These are phyloP conservation scores for Skeletonema menzelii DNA, from an alignment of 108 stramenopile species.

Conservation along the genomic window DNA sequence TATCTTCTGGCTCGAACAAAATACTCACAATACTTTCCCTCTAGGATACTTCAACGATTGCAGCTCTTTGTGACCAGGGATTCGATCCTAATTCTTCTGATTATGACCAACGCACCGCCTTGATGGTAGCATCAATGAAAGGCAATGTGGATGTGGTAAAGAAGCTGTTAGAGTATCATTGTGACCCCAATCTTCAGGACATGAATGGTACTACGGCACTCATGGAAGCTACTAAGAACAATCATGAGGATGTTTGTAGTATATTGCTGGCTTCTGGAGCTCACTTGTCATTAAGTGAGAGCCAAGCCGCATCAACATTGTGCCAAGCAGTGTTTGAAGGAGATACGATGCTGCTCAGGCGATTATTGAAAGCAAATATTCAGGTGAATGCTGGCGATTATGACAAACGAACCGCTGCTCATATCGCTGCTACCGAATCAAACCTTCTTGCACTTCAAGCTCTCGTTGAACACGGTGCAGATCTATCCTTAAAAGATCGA, in stretches of 20 bases:
- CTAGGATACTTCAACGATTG: slow-evolving; percentile 16
- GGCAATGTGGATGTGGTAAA: slow-evolving; percentile 32
- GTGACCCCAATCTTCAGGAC: slow-evolving; percentile 28
- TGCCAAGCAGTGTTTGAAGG: slow-evolving; percentile 65
- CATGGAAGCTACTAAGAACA: slow-evolving; percentile 39
- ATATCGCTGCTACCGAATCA: slow-evolving; percentile 64
- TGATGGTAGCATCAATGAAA: slow-evolving; percentile 49
- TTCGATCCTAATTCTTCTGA: slow-evolving; percentile 44
- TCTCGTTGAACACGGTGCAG: slow-evolving; percentile 49
- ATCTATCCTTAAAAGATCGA: slow-evolving; percentile 46
- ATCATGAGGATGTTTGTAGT: slow-evolving; percentile 46
- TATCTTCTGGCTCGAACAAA: too few relatives aligned
- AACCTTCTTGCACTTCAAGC: slow-evolving; percentile 45
- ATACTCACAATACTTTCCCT: too few relatives aligned
- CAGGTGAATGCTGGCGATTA: slow-evolving; percentile 63
- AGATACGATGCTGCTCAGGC: slow-evolving; percentile 46
- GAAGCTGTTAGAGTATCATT: slow-evolving; percentile 34
- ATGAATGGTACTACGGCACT: slow-evolving; percentile 44
- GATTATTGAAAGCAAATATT: slow-evolving; percentile 54
- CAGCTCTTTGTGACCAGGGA: slow-evolving; percentile 46
- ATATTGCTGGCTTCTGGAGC: slow-evolving; percentile 37
- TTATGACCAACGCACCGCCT: slow-evolving; percentile 45
- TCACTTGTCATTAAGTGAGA: slow-evolving; percentile 45
- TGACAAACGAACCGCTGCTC: slow-evolving; percentile 52
- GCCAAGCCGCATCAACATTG: slow-evolving; percentile 49